Evolutionary conservation across 305 asterid species (phyloP), one percentile per base, ranked within the genome.

Genomic region (Fraxinus baroniana): DNA sequence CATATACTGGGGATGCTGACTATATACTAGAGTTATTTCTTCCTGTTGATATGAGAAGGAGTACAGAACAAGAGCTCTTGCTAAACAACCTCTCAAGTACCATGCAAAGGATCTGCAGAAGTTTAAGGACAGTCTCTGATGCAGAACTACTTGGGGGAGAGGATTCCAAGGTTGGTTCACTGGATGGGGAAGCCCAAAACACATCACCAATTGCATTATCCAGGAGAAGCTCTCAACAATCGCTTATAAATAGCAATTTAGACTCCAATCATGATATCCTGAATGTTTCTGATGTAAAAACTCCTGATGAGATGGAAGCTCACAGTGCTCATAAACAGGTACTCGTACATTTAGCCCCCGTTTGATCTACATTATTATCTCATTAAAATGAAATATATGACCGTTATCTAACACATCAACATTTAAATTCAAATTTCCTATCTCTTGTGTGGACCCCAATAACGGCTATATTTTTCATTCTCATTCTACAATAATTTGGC

Each of bases 21-120:
- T 94, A 91, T 78, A 75, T 94, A 73, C 44, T 94, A 76, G 98
- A 94, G 90, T 89, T 94, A 78, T 94, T 93, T 88, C 97, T 94
- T 86, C 98, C 97, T 5, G 62, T 84, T 13, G 80, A 83, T 85
- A 70, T 89, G 86, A 86, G 62, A 74, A 89, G 89, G 68, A 82
- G 90, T 79, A 78, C 77, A 6, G 95, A 92, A 33, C 97, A 92
- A 41, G 91, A 90, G 44, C 86, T 87, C 33, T 83, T 93, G 85
- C 88, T 91, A 26, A 87, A 88, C 81, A 90, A 85, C 80, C 87
- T 94, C 74, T 91, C 91, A 0, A 39, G 79, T 82, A 89, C 93
- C 72, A 89, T 92, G 90, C 91, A 91, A 79, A 89, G 87, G 87
- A 84, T 89, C 5, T 92, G 92, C 62, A 89, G 13, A 85, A 93